A percentile compares a stretch with the other conserved stretches of the same genome.
phyloP scores from a whole-genome alignment of 2,329 filamentous ascomycete genomes.

The Colletotrichum sp. region DNA sequence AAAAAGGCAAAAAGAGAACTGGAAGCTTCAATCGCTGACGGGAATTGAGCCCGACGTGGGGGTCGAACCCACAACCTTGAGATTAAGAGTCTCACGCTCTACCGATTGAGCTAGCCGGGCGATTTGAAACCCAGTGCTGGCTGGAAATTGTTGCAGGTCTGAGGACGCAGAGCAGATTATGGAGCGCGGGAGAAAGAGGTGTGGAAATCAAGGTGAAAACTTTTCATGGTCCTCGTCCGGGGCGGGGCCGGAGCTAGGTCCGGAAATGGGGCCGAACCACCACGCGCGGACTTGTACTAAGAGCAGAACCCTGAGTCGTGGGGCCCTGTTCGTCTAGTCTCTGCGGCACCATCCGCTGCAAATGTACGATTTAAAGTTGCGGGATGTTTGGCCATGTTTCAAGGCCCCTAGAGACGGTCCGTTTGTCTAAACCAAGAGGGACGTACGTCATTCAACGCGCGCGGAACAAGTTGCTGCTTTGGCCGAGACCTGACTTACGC shows the following conservation, averaged over 20 bases:
- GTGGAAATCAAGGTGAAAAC: not conserved
- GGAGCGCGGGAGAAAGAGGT: not conserved
- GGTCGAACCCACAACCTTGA: slow-evolving; percentile 62
- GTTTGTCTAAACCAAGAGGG: not conserved
- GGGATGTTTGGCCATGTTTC: not conserved
- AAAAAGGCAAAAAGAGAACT: not conserved
- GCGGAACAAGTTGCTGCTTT: not conserved
- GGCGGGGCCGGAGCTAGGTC: not conserved
- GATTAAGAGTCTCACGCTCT: slow-evolving; percentile 77
- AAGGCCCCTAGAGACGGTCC: not conserved
- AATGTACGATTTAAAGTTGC: not conserved
- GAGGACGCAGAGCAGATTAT: not conserved
- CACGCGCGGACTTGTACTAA: not conserved
- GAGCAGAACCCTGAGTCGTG: not conserved
- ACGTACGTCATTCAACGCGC: not conserved
- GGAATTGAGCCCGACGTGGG: slow-evolving; percentile 21
- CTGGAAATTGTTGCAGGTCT: not conserved
- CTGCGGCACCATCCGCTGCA: not conserved
- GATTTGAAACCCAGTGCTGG: slow-evolving; percentile 21
- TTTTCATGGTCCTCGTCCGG: not conserved
- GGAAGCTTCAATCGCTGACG: slow-evolving; percentile 13
- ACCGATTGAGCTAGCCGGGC: slow-evolving; percentile 72
- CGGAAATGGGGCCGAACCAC: not conserved
- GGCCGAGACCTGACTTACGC: not conserved
- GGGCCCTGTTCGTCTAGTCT: not conserved